These are phyloP conservation scores for Zygotorulaspora florentina DNA, from an alignment of 805 yeast genomes.

Conservation along the genomic window DNA sequence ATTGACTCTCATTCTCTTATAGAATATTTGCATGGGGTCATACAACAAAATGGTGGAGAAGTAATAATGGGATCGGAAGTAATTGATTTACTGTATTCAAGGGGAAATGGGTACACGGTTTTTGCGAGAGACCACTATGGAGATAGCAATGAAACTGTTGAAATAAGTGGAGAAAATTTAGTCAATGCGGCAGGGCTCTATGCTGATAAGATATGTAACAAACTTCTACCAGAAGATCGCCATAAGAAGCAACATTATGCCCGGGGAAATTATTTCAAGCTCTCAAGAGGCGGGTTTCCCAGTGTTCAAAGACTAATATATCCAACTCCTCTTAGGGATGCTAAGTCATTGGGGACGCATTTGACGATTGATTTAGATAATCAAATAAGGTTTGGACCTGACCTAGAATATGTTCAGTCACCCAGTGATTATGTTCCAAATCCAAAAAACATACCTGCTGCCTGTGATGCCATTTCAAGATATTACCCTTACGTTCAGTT, in stretches of 20 bases:
- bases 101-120: slow-evolving; percentile 31
- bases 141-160: slow-evolving; percentile 33
- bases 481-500: slow-evolving; percentile 60
- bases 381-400: slow-evolving; percentile 81
- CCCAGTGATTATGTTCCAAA: slow-evolving; percentile 47
- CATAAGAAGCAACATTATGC: slow-evolving; percentile 63
- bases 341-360: slow-evolving; percentile 83
- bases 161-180: slow-evolving; percentile 51
- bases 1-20: slow-evolving; percentile 74
- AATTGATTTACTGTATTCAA: slow-evolving; percentile 30
- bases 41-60: slow-evolving; percentile 61
- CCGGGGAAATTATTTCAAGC: slow-evolving; percentile 77
- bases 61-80: slow-evolving; percentile 61
- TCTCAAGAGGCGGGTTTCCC: slow-evolving; percentile 43
- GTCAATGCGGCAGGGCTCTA: slow-evolving; percentile 77
- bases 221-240: slow-evolving; percentile 60
- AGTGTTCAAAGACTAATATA: slow-evolving; percentile 57
- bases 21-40: slow-evolving; percentile 50
- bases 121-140: slow-evolving; percentile 27
- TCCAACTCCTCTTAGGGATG: slow-evolving; percentile 71
- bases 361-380: slow-evolving; percentile 80
- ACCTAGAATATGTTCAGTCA: slow-evolving; percentile 69
- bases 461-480: slow-evolving; percentile 51
- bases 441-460: slow-evolving; percentile 46
- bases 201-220: slow-evolving; percentile 67